A percentile compares a stretch with the other conserved stretches of the same genome.
Evolutionary conservation across 2,329 filamentous ascomycete species (phyloP).

Genomic region (Kalmusia sp.): DNA sequence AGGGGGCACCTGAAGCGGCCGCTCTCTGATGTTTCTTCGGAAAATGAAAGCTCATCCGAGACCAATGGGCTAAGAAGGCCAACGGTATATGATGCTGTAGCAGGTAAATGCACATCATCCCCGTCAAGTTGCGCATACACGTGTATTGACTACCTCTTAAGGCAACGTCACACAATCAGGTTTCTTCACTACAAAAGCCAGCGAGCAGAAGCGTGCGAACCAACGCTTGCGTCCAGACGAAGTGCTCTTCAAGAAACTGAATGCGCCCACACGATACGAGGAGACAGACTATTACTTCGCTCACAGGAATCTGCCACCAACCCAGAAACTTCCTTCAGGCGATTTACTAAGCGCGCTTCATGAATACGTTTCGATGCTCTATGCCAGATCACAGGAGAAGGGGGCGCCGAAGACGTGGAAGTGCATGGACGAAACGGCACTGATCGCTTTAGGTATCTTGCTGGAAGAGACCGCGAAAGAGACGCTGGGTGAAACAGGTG

Average conservation of each 20-base stretch:
- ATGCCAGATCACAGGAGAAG: constrained; percentile 47
- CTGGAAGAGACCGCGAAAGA: constrained; percentile 73
- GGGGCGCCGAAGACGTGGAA: constrained; percentile 51
- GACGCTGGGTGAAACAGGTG: constrained; percentile 68
- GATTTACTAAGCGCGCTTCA: constrained; percentile 75
- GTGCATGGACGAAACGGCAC: constrained; percentile 79
- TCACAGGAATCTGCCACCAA: constrained; percentile 62
- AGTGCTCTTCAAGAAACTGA: constrained; percentile 69
- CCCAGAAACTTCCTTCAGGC: constrained; percentile 67
- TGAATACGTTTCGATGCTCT: constrained; percentile 71
- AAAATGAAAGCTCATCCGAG: constrained; percentile 14
- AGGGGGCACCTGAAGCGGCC: constrained; percentile 15
- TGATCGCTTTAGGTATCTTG: constrained; percentile 77
- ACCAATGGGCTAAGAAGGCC: constrained; percentile 47
- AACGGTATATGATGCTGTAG: constrained; percentile 76
- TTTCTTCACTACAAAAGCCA: constrained; percentile 48
- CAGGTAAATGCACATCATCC: constrained; percentile 55
- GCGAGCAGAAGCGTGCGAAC: constrained; percentile 36
- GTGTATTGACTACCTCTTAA: constrained; percentile 6
- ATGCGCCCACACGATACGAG: constrained; percentile 71
- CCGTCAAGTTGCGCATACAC: not conserved
- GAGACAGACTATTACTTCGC: constrained; percentile 77
- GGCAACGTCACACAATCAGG: constrained; percentile 57
- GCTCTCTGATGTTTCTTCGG: constrained; percentile 18
- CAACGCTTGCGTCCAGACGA: constrained; percentile 69